Evolutionary conservation across 1,139 yeast genomes (phyloP).

Genomic region (Kurtzmaniella quercitrusa): DNA sequence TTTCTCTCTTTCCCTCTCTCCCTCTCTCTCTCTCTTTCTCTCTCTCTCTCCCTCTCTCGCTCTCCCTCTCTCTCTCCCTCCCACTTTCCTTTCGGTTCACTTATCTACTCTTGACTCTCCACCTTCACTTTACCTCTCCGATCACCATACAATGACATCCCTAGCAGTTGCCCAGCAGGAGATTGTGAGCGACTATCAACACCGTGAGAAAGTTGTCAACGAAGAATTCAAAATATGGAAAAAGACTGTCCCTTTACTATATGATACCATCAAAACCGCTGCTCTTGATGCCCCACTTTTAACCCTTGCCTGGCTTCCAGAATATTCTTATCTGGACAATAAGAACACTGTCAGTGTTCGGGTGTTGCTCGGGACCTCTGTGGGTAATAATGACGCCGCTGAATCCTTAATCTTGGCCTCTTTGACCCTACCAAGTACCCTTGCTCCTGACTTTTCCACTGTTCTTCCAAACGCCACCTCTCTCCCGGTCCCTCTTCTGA

Average conservation of each 20-base stretch:
- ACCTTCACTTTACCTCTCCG: not conserved
- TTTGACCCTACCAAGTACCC: constrained; percentile 47
- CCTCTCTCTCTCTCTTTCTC: not conserved
- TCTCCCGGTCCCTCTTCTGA: constrained; percentile 23
- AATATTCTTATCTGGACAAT: constrained; percentile 28
- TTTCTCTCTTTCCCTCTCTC: too few relatives aligned
- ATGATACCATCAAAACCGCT: constrained; percentile 70
- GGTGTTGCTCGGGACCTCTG: constrained; percentile 44
- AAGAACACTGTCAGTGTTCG: constrained; percentile 33
- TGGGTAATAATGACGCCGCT: constrained; percentile 19
- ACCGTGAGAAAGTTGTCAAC: constrained; percentile 47
- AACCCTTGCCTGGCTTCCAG: constrained; percentile 48
- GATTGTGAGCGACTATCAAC: constrained; percentile 41
- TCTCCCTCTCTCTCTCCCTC: not conserved
- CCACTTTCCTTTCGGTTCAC: not conserved
- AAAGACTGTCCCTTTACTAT: constrained; percentile 85
- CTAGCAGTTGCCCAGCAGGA: constrained; percentile 26
- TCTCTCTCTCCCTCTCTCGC: not conserved
- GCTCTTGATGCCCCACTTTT: constrained; percentile 61
- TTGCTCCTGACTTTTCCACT: constrained; percentile 32
- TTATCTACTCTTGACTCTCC: not conserved
- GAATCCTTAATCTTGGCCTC: constrained; percentile 44
- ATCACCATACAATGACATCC: not conserved
- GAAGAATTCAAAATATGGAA: constrained; percentile 93
- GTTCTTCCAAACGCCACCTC: constrained; percentile 15